These are phyloP conservation scores for Anisodus acutangulus DNA, from an alignment of 257 asterid genomes.

Conservation along the genomic window DNA sequence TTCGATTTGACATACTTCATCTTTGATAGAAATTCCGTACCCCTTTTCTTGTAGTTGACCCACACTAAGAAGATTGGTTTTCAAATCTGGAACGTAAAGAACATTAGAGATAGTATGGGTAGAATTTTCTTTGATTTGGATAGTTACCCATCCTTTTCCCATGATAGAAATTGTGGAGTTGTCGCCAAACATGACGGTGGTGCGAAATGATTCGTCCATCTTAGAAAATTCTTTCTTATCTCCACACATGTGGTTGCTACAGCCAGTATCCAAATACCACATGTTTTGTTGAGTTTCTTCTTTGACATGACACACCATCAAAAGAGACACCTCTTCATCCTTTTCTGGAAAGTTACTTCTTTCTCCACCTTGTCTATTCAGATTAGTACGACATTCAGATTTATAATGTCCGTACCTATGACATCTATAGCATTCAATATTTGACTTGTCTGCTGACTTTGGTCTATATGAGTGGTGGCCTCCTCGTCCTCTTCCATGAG, in stretches of 20 bases:
- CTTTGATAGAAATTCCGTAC: neutral
- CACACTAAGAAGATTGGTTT: constrained; percentile 29
- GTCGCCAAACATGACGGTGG: constrained; percentile 29
- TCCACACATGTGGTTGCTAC: constrained; percentile 30
- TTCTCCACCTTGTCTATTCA: neutral
- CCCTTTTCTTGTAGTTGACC: constrained; percentile 34
- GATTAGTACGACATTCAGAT: constrained; percentile 24
- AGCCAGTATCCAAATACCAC: constrained; percentile 34
- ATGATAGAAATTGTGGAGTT: neutral
- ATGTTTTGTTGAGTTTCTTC: neutral
- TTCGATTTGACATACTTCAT: neutral
- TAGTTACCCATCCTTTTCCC: neutral
- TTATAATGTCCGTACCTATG: constrained; percentile 25
- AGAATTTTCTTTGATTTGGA: neutral
- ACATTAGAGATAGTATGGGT: neutral
- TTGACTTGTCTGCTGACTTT: neutral
- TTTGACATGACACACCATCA: constrained; percentile 7
- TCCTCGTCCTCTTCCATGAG: no score
- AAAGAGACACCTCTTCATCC: constrained; percentile 7
- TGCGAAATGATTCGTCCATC: neutral
- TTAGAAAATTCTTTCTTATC: neutral
- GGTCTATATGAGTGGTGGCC: no score
- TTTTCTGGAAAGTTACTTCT: constrained; percentile 16
- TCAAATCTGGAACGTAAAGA: constrained; percentile 22
- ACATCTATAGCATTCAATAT: constrained; percentile 31